Evolutionary conservation across 805 yeast species (phyloP).

Genomic region (Candida pini): DNA sequence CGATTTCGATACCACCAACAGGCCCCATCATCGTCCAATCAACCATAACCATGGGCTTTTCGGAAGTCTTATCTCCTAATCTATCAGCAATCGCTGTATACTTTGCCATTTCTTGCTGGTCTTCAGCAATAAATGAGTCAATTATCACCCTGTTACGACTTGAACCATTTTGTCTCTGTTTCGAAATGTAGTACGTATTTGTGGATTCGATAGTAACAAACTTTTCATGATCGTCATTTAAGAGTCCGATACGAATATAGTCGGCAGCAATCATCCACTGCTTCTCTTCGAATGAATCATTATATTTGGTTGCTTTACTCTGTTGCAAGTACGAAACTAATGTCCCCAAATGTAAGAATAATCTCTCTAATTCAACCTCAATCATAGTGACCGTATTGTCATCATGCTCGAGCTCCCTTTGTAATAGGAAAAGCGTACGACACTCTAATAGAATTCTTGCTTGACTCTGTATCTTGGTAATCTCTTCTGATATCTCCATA

Average conservation of each 20-base stretch:
- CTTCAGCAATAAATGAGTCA: slow-evolving; percentile 67
- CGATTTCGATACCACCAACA: slow-evolving; percentile 59
- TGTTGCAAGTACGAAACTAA: slow-evolving; percentile 25
- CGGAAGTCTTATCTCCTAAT: slow-evolving; percentile 7
- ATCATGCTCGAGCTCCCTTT: slow-evolving; percentile 6
- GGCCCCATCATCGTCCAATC: slow-evolving; percentile 54
- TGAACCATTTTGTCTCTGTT: slow-evolving; percentile 64
- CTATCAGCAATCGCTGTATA: slow-evolving; percentile 66
- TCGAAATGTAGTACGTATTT: slow-evolving; percentile 51
- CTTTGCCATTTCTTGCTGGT: slow-evolving; percentile 48
- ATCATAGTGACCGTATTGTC: slow-evolving; percentile 9
- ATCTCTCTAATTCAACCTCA: slow-evolving; percentile 24
- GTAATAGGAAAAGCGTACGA: slow-evolving; percentile 14
- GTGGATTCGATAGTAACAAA: slow-evolving; percentile 71
- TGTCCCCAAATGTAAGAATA: slow-evolving; percentile 19
- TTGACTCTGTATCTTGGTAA: slow-evolving; percentile 18
- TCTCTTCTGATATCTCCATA: slow-evolving; percentile 11
- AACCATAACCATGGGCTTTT: slow-evolving; percentile 32
- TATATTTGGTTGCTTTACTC: slow-evolving; percentile 21
- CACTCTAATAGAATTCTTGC: slow-evolving; percentile 19
- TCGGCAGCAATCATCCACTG: slow-evolving; percentile 62
- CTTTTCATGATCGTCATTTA: slow-evolving; percentile 55
- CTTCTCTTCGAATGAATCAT: slow-evolving; percentile 34
- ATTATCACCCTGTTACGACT: slow-evolving; percentile 59
- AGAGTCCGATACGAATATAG: slow-evolving; percentile 64